Base-by-base conservation (phyloP, 2,329 filamentous ascomycete species). In the Arthrobotrys conoides region DNA sequence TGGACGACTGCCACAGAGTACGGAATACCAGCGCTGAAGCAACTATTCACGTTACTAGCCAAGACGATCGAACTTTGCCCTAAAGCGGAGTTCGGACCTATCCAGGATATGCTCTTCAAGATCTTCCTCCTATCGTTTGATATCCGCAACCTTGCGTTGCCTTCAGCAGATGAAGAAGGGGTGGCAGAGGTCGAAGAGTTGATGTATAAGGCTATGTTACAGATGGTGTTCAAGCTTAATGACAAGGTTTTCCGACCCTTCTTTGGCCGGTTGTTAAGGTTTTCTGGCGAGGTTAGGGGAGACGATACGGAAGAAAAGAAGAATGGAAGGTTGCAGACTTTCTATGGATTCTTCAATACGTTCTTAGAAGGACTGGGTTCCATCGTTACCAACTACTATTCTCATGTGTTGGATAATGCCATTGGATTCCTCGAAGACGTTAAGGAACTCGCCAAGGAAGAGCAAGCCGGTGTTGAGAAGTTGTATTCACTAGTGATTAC, bases 211-310 rank as follows among this genome's bases (percentile, higher is more conserved):
- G 90, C 92, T 12, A 89, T 91, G 0, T 89, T 99, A 76, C 92
- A 93, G 84, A 96, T 97, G 90, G 92, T 97, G 68, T 93, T 97
- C 87, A 98, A 98, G 87, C 89, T 99, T 79, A 98, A 97, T 85
- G 96, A 99, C 83, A 91, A 92, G 0, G 90, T 92, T 0, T 99
- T 99, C 89, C 89, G 94, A 12, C 96, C 96, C 0, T 90, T 99
- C 80, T 99, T 98, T 86, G 88, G 90, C 16, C 90, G 91, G 80
- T 86, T 97, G n/a, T 87, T 96, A 55, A 93, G 97, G 72, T 97
- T 94, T 92, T 89, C 92, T 2, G 69, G 76, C 0, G 81, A 81
- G 24, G 81, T 38, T 6, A 68, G 33, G 9, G 68, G 66, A 22
- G 61, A 71, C 5, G 65, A 44, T 0, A 87, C 87, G 18, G 80